These are phyloP conservation scores for Nakazawaea populi DNA, from an alignment of 805 yeast genomes.

Conservation along the genomic window DNA sequence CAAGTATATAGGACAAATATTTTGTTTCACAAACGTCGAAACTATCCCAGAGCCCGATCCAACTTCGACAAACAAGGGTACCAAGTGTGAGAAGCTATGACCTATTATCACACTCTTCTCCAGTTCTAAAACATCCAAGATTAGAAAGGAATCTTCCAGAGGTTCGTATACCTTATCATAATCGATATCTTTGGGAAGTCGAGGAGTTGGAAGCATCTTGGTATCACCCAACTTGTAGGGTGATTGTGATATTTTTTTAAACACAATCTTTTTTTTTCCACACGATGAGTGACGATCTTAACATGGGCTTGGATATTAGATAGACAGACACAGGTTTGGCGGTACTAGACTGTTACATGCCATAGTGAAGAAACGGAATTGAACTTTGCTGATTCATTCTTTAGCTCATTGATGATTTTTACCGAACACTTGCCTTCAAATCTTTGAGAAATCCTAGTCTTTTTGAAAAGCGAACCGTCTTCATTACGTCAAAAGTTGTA, in stretches of 20 bases:
- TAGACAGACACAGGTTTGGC: no score
- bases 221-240: background rate
- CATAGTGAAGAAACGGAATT: no score
- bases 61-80: conserved; percentile 68
- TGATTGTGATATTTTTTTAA: background rate
- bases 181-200: conserved; percentile 41
- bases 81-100: conserved; percentile 18
- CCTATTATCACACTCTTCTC: conserved; percentile 26
- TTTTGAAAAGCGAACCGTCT: no score
- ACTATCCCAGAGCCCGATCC: conserved; percentile 94
- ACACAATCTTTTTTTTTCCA: no score
- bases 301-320: no score
- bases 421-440: no score
- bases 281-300: no score
- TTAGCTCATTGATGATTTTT: no score
- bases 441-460: no score
- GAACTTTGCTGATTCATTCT: no score
- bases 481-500: no score
- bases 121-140: conserved; percentile 74
- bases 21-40: conserved; percentile 63
- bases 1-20: conserved; percentile 47
- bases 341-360: no score
- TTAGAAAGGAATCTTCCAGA: conserved; percentile 83
- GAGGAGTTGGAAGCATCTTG: conserved; percentile 78
- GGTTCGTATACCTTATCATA: conserved; percentile 87